phyloP scores from a whole-genome alignment of 2,329 filamentous ascomycete species.

The Fusarium sp. region DNA sequence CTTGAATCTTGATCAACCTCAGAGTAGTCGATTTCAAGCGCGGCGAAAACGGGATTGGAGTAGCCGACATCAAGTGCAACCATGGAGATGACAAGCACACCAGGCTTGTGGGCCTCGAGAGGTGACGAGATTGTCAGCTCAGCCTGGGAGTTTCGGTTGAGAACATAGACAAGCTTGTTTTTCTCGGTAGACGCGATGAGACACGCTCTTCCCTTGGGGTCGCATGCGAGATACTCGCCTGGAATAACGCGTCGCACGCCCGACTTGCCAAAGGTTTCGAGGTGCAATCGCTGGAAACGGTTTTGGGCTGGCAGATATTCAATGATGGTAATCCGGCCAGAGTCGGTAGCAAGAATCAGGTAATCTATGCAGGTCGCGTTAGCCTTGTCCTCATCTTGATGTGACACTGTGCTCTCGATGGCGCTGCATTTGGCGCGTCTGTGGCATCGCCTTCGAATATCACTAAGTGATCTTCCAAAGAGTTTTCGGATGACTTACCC shows the following conservation, averaged over 20 bases:
- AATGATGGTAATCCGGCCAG: conserved; percentile 91
- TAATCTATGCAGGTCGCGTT: conserved; percentile 74
- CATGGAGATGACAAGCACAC: conserved; percentile 89
- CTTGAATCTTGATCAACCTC: conserved; percentile 92
- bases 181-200: conserved; percentile 96
- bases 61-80: conserved; percentile 95
- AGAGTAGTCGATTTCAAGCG: conserved; percentile 92
- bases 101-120: conserved; percentile 93
- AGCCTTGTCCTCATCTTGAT: conserved; percentile 37
- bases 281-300: conserved; percentile 87
- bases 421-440: conserved; percentile 37
- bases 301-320: conserved; percentile 91
- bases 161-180: conserved; percentile 98
- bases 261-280: conserved; percentile 98
- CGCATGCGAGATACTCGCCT: conserved; percentile 94
- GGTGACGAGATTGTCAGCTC: conserved; percentile 97
- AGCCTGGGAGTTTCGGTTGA: conserved; percentile 94
- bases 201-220: conserved; percentile 95
- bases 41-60: conserved; percentile 95
- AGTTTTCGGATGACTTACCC: conserved; percentile 75
- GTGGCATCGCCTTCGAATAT: conserved; percentile 54
- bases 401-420: conserved; percentile 44
- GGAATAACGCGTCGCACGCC: conserved; percentile 93
- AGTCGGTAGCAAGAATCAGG: conserved; percentile 94
- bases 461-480: conserved; percentile 74